These are phyloP conservation scores for Bruguiera sexangula DNA, from an alignment of 345 rosid species.

Conservation along the genomic window DNA sequence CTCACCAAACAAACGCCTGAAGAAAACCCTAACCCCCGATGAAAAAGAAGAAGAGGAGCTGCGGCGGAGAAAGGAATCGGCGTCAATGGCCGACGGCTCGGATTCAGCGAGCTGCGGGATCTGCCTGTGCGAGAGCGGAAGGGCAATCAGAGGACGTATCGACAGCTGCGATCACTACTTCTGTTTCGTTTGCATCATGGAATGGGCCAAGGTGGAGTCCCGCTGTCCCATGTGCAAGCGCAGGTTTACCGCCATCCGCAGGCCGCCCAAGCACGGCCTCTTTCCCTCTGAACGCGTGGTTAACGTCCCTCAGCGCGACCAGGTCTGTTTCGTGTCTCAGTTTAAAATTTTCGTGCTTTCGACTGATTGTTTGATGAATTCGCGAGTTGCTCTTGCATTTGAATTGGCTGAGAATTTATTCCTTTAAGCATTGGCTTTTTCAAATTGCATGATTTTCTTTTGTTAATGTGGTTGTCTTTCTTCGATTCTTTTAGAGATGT, in stretches of 20 bases:
- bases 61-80: neutral
- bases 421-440: neutral
- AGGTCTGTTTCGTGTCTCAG: conserved; percentile 25
- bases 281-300: conserved; percentile 35
- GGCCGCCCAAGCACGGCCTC: conserved; percentile 40
- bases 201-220: conserved; percentile 65
- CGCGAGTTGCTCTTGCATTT: neutral
- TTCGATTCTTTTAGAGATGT: too few species aligned
- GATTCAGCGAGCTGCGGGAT: conserved; percentile 40
- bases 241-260: conserved; percentile 40
- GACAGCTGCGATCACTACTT: conserved; percentile 61
- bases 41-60: neutral
- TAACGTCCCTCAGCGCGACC: conserved; percentile 48
- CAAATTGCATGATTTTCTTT: too few species aligned
- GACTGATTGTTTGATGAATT: neutral
- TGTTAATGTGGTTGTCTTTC: too few species aligned
- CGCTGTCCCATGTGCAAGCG: conserved; percentile 59
- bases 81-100: neutral
- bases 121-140: conserved; percentile 45
- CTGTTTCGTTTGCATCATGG: conserved; percentile 65
- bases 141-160: conserved; percentile 43
- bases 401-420: neutral
- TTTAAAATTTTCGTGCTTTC: neutral
- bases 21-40: conserved; percentile 17
- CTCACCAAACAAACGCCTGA: conserved; percentile 23